Evolutionary conservation across 2,329 filamentous ascomycete species (phyloP).

Genomic region (Byssothecium circinans): DNA sequence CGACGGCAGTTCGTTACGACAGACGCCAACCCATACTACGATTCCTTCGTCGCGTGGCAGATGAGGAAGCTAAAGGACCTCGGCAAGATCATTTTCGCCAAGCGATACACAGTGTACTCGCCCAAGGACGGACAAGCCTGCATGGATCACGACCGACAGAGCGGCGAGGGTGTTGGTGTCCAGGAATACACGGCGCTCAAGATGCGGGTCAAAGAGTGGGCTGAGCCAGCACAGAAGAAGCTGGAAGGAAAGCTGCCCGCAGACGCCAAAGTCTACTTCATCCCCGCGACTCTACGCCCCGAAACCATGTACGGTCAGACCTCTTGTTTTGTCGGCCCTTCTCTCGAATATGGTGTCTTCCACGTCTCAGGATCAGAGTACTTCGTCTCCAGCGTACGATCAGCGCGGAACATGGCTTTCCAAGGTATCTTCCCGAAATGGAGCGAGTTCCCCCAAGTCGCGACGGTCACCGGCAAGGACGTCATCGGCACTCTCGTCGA

Average conservation of each 20-base stretch:
- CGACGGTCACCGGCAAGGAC: slow-evolving; percentile 74
- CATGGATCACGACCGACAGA: slow-evolving; percentile 82
- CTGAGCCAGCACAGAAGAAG: slow-evolving; percentile 69
- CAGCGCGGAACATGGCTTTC: slow-evolving; percentile 93
- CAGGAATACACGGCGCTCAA: slow-evolving; percentile 95
- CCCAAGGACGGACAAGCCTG: slow-evolving; percentile 87
- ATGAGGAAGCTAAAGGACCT: slow-evolving; percentile 90
- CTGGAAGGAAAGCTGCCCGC: slow-evolving; percentile 78
- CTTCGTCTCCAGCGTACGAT: slow-evolving; percentile 78
- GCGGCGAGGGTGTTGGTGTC: slow-evolving; percentile 78
- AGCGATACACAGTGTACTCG: slow-evolving; percentile 86
- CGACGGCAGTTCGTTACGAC: slow-evolving; percentile 90
- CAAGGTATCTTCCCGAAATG: slow-evolving; percentile 82
- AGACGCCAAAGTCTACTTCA: slow-evolving; percentile 79
- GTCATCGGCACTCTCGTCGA: slow-evolving; percentile 86
- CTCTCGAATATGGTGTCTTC: slow-evolving; percentile 86
- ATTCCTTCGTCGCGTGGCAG: slow-evolving; percentile 94
- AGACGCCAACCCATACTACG: slow-evolving; percentile 95
- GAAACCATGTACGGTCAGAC: slow-evolving; percentile 99
- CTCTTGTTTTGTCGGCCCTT: slow-evolving; percentile 91
- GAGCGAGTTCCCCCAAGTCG: slow-evolving; percentile 72
- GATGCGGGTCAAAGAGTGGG: slow-evolving; percentile 87
- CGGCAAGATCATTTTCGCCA: slow-evolving; percentile 91
- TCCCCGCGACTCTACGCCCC: slow-evolving; percentile 87
- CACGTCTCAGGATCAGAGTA: slow-evolving; percentile 69